These are phyloP conservation scores for Lasiodiplodia theobromae DNA, from an alignment of 2,329 filamentous ascomycete species.

Conservation along the genomic window DNA sequence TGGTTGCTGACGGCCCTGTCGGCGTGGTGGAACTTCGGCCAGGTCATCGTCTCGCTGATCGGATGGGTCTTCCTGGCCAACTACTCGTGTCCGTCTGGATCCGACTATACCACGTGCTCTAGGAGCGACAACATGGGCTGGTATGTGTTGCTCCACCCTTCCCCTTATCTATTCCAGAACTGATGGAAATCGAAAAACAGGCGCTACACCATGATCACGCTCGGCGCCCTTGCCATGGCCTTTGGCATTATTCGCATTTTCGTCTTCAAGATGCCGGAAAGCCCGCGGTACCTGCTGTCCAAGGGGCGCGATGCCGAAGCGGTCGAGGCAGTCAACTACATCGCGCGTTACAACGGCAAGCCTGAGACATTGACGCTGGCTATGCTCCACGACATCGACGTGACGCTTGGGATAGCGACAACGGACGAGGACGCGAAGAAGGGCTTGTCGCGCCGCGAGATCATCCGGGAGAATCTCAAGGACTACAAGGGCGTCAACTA, in stretches of 20 bases:
- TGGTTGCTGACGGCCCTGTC: conserved; percentile 67
- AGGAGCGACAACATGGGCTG: conserved; percentile 58
- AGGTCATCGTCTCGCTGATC: conserved; percentile 58
- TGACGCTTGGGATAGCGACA: background rate
- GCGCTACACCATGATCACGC: conserved; percentile 34
- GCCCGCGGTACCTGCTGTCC: conserved; percentile 56
- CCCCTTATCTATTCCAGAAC: too few relatives aligned
- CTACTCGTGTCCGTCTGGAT: conserved; percentile 44
- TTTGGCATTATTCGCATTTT: conserved; percentile 56
- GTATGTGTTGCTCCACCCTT: conserved; percentile 29
- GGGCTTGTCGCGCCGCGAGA: conserved; percentile 37
- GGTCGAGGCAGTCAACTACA: conserved; percentile 56
- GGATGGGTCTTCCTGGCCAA: conserved; percentile 57
- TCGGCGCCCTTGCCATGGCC: conserved; percentile 54
- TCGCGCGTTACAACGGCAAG: conserved; percentile 46
- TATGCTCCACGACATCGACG: conserved; percentile 44
- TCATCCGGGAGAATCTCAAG: conserved; percentile 40
- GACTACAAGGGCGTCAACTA: conserved; percentile 41
- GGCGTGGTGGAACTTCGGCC: conserved; percentile 66
- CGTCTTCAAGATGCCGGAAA: conserved; percentile 58
- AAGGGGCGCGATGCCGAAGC: conserved; percentile 56
- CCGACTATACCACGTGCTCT: conserved; percentile 46
- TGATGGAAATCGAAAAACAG: background rate
- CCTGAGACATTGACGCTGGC: conserved; percentile 40
- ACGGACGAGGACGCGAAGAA: conserved; percentile 14